Base-by-base conservation (phyloP, 1,284 basidiomycete species). In the Gyrodon tennesseensis region DNA sequence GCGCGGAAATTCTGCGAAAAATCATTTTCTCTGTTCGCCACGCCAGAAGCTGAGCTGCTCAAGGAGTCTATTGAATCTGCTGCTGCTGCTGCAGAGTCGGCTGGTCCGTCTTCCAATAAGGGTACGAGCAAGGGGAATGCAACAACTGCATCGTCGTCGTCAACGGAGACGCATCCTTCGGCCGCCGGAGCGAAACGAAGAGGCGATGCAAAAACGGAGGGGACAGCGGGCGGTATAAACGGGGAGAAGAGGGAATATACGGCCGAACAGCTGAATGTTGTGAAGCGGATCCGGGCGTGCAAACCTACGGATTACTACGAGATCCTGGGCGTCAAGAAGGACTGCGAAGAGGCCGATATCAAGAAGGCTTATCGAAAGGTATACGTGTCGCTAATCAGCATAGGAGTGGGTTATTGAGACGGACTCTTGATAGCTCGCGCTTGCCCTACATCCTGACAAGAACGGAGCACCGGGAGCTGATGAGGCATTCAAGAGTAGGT, bases 301-400 rank as follows among this genome's bases (percentile, higher is more conserved):
- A 92, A 92, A 76, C 83, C 89, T 27, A 91, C 92, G 55, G 90
- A 94, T 75, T 99, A 97, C 78, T 99, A 99, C 78, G 91, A 93
- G 77, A 98, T 99, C 68, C 79, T 99, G 69, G 83, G 86, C 4
- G 77, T 99, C 64, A 90, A 95, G 77, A 90, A 86, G 78, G 88
- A 88, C 8, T 96, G 94, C 74, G 87, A 93, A 31, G 96, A 98
- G 71, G 84, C 79, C 13, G 95, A 98, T 60, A 86, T 99, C 64
- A 98, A 98, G 83, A 96, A 93, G 79, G 95, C 96, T 25, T 99
- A 99, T 83, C 87, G 95, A 66, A 99, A 98, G 86, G 94, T 96
- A 66, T 46, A 53, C 23, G n/a, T 48, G 41, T 63, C 16, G 40
- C 13, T 54, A 8, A 60, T 70, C 56, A 44, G 40, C 23, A 21